A percentile compares a stretch with the other conserved stretches of the same genome.
Conservation (phyloP, 2,329 filamentous ascomycete genomes). For the Metarhizium sp. region DNA sequence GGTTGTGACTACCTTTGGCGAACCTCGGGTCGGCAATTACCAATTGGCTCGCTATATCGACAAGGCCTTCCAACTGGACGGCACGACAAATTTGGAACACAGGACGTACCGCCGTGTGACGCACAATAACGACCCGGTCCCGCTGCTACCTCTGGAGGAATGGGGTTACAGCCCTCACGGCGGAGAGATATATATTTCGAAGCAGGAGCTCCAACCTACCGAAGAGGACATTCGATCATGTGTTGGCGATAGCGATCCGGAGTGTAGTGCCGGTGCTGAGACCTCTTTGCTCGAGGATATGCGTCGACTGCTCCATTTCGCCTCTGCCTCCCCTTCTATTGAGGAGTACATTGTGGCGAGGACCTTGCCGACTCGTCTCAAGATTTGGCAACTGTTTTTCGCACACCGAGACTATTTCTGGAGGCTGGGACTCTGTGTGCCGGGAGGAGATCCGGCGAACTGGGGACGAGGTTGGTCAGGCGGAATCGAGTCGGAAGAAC, state of each 20-base stretch:
- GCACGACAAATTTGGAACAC: slow-evolving; percentile 20
- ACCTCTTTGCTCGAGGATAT: slow-evolving; percentile 20
- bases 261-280: slow-evolving; percentile 59
- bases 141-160: slow-evolving; percentile 73
- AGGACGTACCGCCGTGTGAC: slow-evolving; percentile 67
- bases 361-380: slow-evolving; percentile 51
- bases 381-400: slow-evolving; percentile 88
- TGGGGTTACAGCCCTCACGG: slow-evolving; percentile 83
- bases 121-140: slow-evolving; percentile 79
- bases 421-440: slow-evolving; percentile 81
- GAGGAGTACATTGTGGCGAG: slow-evolving; percentile 20
- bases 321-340: slow-evolving; percentile 14
- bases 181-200: slow-evolving; percentile 80
- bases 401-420: slow-evolving; percentile 96
- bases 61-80: slow-evolving; percentile 35
- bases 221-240: slow-evolving; percentile 63
- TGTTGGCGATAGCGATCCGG: slow-evolving; percentile 57
- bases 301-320: slow-evolving; percentile 16
- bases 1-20: slow-evolving; percentile 85
- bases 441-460: slow-evolving; percentile 62
- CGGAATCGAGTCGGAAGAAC: slow-evolving; percentile 18
- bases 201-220: slow-evolving; percentile 57
- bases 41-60: slow-evolving; percentile 48
- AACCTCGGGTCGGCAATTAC: slow-evolving; percentile 60
- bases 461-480: slow-evolving; percentile 37